Evolutionary conservation across 192 early-diverging fungal genomes (phyloP).

Genomic region (Phlyctochytrium arcticum): DNA sequence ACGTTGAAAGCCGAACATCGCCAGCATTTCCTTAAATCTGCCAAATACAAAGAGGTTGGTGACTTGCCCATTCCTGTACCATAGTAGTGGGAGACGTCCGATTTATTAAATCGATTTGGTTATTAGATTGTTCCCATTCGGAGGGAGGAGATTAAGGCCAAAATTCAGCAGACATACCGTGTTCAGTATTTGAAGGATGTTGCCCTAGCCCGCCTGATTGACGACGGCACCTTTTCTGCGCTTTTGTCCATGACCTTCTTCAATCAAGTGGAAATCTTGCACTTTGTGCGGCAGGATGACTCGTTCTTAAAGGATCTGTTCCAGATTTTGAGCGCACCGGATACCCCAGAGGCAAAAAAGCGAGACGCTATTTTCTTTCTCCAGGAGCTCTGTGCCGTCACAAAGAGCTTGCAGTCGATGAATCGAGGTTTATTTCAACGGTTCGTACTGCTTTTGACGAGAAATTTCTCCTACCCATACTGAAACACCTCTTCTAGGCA

Average conservation of each 20-base stretch:
- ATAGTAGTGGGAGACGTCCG: not conserved
- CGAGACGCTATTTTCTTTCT: constrained; percentile 76
- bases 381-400: constrained; percentile 72
- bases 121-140: constrained; percentile 70
- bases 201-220: constrained; percentile 68
- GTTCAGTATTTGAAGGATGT: constrained; percentile 86
- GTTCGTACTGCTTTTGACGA: constrained; percentile 33
- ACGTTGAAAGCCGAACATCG: constrained; percentile 70
- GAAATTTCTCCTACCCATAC: too few relatives aligned
- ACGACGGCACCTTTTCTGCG: constrained; percentile 70
- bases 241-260: constrained; percentile 74
- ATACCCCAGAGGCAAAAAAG: constrained; percentile 50
- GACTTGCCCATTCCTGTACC: not conserved
- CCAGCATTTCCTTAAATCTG: constrained; percentile 55
- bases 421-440: constrained; percentile 61
- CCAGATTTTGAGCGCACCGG: constrained; percentile 46
- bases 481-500: not conserved
- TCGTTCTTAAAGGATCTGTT: constrained; percentile 70
- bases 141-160: constrained; percentile 61
- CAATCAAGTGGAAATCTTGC: constrained; percentile 82
- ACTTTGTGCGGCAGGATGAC: constrained; percentile 64
- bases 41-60: constrained; percentile 39
- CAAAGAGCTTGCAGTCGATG: constrained; percentile 63
- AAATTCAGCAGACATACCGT: constrained; percentile 85
- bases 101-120: too few relatives aligned